Evolutionary conservation across 768 basidiomycete genomes (phyloP), one percentile per base, ranked within the genome.

Genomic region (Hysterangium stoloniferum): DNA sequence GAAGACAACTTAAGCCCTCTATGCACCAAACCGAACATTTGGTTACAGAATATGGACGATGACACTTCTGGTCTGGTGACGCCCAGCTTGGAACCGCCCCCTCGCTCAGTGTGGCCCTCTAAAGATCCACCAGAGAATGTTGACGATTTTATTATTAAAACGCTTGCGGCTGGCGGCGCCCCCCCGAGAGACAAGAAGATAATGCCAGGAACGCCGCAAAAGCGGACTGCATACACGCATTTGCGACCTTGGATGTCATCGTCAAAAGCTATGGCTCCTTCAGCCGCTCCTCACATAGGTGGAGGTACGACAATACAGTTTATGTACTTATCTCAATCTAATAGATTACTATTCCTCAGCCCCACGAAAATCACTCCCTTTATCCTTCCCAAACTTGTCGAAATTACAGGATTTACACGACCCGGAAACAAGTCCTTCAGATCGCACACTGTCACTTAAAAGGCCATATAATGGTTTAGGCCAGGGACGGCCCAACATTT

Each of bases 121-220:
- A 2, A 45, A 45, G 29, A 17, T 15, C 27, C 15, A 12, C 24
- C 29, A 19, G 59, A 24, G 27, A 74, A 78, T 52, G 74, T 84
- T 1, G 83, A 88, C 47, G 76, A 75, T 3, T 88, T 88, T 63
- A 88, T 90, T 55, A 66, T 82, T 57, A 78, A 78, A 25, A 82
- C 82, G 2, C 74, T 90, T 11, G 75, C 75, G 5, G 72, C 76
- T 3, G 78, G 77, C 9, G 70, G 75, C 57, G 64, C 43, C 64
- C 65, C 31, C 63, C 66, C 37, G 8, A 52, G 35, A 52, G 61
- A 58, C 4, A 68, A 62, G 15, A 88, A 86, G 71, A 80, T 73
- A 50, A 77, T 78, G 5, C 87, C 87, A 1, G 86, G 84, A 0
- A 90, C 87, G 12, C 87, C 87, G 1, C 84, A 87, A n/a, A 90